These are phyloP conservation scores for Paxillus involutus DNA, from an alignment of 768 basidiomycete species.

Conservation along the genomic window DNA sequence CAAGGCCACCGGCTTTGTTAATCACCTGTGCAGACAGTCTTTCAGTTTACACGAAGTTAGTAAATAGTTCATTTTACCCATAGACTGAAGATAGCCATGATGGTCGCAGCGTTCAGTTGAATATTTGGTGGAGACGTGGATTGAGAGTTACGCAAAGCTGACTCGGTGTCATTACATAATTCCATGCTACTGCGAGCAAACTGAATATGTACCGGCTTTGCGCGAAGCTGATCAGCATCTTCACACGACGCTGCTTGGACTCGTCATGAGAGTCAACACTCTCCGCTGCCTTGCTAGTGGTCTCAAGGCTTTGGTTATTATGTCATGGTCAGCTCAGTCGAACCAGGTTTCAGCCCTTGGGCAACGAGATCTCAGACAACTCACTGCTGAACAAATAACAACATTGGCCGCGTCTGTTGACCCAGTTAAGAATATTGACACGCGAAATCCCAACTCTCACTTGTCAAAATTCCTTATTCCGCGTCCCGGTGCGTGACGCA, in stretches of 20 bases:
- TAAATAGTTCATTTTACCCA: slow-evolving; percentile 55
- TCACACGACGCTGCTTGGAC: not conserved
- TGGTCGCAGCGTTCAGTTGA: not conserved
- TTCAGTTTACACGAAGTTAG: slow-evolving; percentile 1
- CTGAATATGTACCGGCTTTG: too few relatives aligned
- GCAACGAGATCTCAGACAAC: slow-evolving; percentile 36
- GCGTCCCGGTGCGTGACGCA: slow-evolving; percentile 57
- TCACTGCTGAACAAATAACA: slow-evolving; percentile 52
- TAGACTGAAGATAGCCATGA: slow-evolving; percentile 77
- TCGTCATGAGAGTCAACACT: slow-evolving; percentile 15
- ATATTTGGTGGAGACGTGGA: not conserved
- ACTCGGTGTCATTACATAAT: too few relatives aligned
- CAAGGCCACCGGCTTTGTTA: slow-evolving; percentile 96
- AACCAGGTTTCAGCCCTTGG: slow-evolving; percentile 33
- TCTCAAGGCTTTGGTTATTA: slow-evolving; percentile 12
- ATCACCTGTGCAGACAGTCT: slow-evolving; percentile 61
- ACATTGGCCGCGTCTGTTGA: slow-evolving; percentile 56
- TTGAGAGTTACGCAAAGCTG: not conserved
- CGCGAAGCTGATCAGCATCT: too few relatives aligned
- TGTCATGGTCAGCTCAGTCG: slow-evolving; percentile 24
- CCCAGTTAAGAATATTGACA: slow-evolving; percentile 68
- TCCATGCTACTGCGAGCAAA: too few relatives aligned
- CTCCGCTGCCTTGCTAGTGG: slow-evolving; percentile 5
- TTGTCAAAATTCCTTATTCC: slow-evolving; percentile 87
- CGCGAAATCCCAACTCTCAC: slow-evolving; percentile 63